Percentiles rank a stretch among this genome's conserved stretches.
phyloP scores from a whole-genome alignment of 2,329 filamentous ascomycete species.

The Gremmenia infestans region DNA sequence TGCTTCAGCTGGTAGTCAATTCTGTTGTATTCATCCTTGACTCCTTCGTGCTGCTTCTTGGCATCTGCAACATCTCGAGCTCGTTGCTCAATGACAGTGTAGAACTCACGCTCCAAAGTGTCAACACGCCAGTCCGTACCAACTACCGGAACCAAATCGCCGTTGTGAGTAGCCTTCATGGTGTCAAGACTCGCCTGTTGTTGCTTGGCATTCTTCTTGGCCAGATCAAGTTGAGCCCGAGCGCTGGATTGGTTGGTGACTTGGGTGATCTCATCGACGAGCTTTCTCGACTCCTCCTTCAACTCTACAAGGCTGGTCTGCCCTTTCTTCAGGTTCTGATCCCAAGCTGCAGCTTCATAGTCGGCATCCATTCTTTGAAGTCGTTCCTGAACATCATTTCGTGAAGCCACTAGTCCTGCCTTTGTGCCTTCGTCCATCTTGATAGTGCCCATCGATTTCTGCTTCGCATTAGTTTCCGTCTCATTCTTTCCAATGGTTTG shows the following conservation, averaged over 20 bases:
- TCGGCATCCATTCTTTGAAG: constrained; percentile 60
- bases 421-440: constrained; percentile 81
- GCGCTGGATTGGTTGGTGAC: constrained; percentile 77
- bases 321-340: constrained; percentile 62
- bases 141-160: constrained; percentile 62
- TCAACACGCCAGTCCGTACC: constrained; percentile 63
- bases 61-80: constrained; percentile 55
- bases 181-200: constrained; percentile 72
- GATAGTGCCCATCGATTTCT: constrained; percentile 66
- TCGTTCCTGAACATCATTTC: constrained; percentile 61
- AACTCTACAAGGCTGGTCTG: constrained; percentile 62
- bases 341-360: constrained; percentile 60
- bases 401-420: constrained; percentile 68
- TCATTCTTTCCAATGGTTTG: constrained; percentile 71
- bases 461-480: constrained; percentile 59
- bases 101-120: constrained; percentile 66
- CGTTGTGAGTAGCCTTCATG: constrained; percentile 67
- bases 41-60: constrained; percentile 64
- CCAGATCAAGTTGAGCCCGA: constrained; percentile 75
- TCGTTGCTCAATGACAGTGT: constrained; percentile 55
- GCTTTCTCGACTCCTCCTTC: constrained; percentile 65
- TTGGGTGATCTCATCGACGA: constrained; percentile 78
- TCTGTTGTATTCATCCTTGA: constrained; percentile 69
- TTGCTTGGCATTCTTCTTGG: constrained; percentile 74
- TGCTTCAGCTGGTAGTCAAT: constrained; percentile 68